A percentile compares a stretch with the other conserved stretches of the same genome.
Conservation (phyloP, 176 grass and related monocot species). For the Saccharum officinarum region DNA sequence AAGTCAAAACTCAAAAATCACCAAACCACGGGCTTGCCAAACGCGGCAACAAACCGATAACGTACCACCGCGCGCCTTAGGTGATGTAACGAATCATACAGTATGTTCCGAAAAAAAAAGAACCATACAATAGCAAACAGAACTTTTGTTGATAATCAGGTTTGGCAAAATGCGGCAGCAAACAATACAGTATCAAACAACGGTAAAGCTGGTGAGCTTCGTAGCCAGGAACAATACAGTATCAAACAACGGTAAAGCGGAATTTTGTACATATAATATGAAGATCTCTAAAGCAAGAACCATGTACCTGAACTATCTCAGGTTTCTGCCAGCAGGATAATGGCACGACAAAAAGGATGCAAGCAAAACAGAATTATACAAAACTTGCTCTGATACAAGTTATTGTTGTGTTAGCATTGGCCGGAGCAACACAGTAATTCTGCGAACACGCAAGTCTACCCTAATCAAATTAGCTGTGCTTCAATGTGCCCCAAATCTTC, state of each 20-base stretch:
- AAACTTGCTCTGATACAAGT: conserved; percentile 9
- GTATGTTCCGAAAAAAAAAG: too few relatives aligned
- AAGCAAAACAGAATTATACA: background rate
- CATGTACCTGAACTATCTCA: conserved; percentile 13
- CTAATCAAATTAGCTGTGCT: conserved; percentile 7
- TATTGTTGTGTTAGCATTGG: conserved; percentile 4
- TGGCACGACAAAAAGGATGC: conserved; percentile 9
- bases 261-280: conserved; percentile 1
- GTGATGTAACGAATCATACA: background rate
- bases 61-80: background rate
- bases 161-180: background rate
- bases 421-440: background rate
- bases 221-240: background rate
- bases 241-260: background rate
- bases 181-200: background rate
- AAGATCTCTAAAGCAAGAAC: conserved; percentile 11
- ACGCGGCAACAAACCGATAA: background rate
- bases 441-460: background rate
- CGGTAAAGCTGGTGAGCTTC: background rate
- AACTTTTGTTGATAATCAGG: too few relatives aligned
- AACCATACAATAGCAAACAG: too few relatives aligned
- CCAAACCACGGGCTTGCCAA: background rate
- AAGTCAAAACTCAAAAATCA: background rate
- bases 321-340: conserved; percentile 8
- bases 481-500: background rate